Base-by-base conservation (phyloP, 1,139 yeast species). In the Magnusiomyces ingens region DNA sequence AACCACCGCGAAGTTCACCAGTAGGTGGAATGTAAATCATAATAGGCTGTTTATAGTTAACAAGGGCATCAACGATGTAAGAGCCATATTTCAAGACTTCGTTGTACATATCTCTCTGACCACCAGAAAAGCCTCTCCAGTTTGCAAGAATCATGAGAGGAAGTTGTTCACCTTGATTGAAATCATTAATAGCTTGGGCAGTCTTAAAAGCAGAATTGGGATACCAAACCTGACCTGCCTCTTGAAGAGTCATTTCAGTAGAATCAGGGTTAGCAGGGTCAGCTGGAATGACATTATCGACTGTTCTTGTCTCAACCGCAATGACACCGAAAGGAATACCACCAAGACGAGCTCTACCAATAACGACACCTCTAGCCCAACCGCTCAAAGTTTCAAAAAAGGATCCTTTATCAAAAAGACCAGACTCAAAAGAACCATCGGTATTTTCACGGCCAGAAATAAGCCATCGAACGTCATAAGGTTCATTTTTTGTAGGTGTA, bases 41-140 rank as follows among this genome's bases (percentile, higher is more conserved):
- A 60, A 93, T 86, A 57, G 99, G 99, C 73, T 91, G 99, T 71
- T 89, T 89, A 80, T 85, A 93, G 65, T 84, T 96, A 63, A 90
- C 96, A 60, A 93, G 79, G 12, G 99, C 97, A 70, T 93, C 99
- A 60, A 93, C 99, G 73, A 93, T 93, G 72, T 79, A 90, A 3
- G 98, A 84, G 69, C 99, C 99, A 68, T 88, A 93, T 73, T 93
- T 93, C 75, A 93, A 83, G 52, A 93, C 96, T 75, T 93, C 99
- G 67, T 91, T 89, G 80, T 86, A 94, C 99, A 93, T 93, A 73
- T 93, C 99, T 71, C 97, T 86, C 77, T 94, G 99, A 72, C 99
- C 99, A 77, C 99, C 99, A 61, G 97, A 90, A 82, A 93, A 93
- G 67, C 99, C 99, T 83, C 99, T 86, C 99, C 99, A 93, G 80